Evolutionary conservation across 441 rosid species (phyloP).

Genomic region (Flueggea neowawraea): DNA sequence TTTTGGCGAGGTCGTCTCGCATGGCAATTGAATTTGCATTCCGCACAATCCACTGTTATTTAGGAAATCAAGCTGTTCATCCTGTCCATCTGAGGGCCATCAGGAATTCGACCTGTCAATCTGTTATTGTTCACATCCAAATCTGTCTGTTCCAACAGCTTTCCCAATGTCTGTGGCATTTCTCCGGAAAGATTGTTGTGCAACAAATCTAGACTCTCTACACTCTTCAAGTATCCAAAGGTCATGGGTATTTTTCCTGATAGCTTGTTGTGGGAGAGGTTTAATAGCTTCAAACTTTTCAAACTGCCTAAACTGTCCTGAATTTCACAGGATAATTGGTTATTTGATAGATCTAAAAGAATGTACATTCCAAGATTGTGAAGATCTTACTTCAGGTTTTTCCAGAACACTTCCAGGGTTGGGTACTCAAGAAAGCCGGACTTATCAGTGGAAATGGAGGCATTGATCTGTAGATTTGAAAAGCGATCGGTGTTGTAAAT

Average conservation of each 20-base stretch:
- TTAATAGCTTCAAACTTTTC: constrained; percentile 21
- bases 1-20: constrained; percentile 1
- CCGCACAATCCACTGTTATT: constrained; percentile 34
- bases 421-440: not conserved
- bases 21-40: constrained; percentile 29
- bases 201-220: constrained; percentile 37
- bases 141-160: constrained; percentile 9
- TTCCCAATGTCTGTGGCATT: constrained; percentile 23
- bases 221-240: constrained; percentile 20
- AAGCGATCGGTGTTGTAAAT: too few relatives aligned
- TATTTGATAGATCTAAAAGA: constrained; percentile 32
- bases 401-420: constrained; percentile 29
- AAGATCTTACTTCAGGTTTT: constrained; percentile 26
- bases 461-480: not conserved
- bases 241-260: constrained; percentile 28
- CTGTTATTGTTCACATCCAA: constrained; percentile 36
- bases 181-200: constrained; percentile 27
- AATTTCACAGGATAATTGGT: constrained; percentile 29
- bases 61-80: constrained; percentile 27
- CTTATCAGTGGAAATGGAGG: not conserved
- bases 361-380: constrained; percentile 16
- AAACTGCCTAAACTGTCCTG: constrained; percentile 27
- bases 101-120: constrained; percentile 30
- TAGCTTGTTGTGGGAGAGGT: constrained; percentile 30
- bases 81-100: constrained; percentile 32